Base-by-base conservation (phyloP, 2,329 filamentous ascomycete species). In the Aphanocladium album region DNA sequence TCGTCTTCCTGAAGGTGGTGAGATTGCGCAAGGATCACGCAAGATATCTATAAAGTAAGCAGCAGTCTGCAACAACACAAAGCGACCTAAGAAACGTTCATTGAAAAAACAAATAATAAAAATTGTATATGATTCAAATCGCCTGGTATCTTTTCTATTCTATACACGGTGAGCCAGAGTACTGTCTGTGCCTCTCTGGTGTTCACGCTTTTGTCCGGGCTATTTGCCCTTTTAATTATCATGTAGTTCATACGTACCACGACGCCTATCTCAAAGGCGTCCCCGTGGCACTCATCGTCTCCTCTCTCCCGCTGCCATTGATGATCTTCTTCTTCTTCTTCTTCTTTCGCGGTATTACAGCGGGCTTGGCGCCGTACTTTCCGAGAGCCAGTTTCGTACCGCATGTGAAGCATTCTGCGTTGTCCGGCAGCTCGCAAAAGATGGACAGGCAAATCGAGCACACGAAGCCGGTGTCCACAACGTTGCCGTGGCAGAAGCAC, bases 361-460 rank as follows among this genome's bases (percentile, higher is more conserved):
- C 88, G 1, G 91, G 91, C 68, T 87, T 90, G 5, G 83, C 80
- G 21, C 90, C 90, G 68, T 92, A 92, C 62, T 84, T 84, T 0
- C 88, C 89, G n/a, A 93, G 76, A n/a, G 86, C 81, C 33, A 96
- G 79, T 68, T 86, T 84, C 3, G 89, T 93, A 2, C 89, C 91
- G 72, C 92, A 96, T 0, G 91, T 96, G 64, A 95, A 77, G 72
- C 92, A 96, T 64, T 88, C 84, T 2, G 84, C 85, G 56, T 84
- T 83, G 3, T 74, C 73, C 1, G 83, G 83, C 1, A 82, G 73
- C 67, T 84, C 80, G 76, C 92, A 96, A 72, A 96, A 96, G 68
- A 96, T 99, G 73, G 91, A 96, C 49, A 99, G 79, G 71, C 95
- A 99, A 67, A 99, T 92, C 63, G 91, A 96, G 79, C 95, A 99